A percentile compares a stretch with the other conserved stretches of the same genome.
Conservation (phyloP, 2,329 filamentous ascomycete species). For the Neophaeococcomyces mojaviensis region DNA sequence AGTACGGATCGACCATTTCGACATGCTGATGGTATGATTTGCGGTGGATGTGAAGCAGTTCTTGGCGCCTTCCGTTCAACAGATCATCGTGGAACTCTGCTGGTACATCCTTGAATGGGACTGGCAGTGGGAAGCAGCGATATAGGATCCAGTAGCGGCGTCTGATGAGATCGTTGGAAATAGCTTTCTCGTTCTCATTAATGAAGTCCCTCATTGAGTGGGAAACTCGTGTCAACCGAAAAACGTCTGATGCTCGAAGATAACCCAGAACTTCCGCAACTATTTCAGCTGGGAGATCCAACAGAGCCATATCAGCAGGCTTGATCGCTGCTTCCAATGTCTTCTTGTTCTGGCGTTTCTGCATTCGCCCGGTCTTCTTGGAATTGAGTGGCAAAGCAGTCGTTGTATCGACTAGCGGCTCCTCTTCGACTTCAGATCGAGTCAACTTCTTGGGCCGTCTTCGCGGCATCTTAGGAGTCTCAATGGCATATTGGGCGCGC, state of each 20-base stretch:
- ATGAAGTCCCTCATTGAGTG: slow-evolving; percentile 15
- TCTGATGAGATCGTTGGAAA: slow-evolving; percentile 13
- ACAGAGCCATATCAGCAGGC: slow-evolving; percentile 14
- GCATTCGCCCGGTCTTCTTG: slow-evolving; percentile 18
- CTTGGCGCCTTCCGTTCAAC: slow-evolving; percentile 17
- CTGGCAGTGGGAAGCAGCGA: slow-evolving; percentile 20
- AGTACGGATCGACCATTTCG: slow-evolving; percentile 16
- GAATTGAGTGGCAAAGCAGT: slow-evolving; percentile 16
- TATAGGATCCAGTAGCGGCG: slow-evolving; percentile 19
- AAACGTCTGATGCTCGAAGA: slow-evolving; percentile 16
- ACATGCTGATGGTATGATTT: slow-evolving; percentile 22
- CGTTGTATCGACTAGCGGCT: slow-evolving; percentile 20
- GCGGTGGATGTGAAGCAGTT: slow-evolving; percentile 18
- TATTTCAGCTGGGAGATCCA: slow-evolving; percentile 20
- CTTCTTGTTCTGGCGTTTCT: slow-evolving; percentile 17
- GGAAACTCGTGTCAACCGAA: slow-evolving; percentile 14
- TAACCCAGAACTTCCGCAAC: slow-evolving; percentile 15
- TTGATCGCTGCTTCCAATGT: slow-evolving; percentile 12
- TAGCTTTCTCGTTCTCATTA: slow-evolving; percentile 15
- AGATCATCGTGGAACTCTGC: slow-evolving; percentile 13
- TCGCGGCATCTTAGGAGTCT: slow-evolving; percentile 1
- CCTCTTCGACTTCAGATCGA: slow-evolving; percentile 9
- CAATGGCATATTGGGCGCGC: slow-evolving; percentile 10
- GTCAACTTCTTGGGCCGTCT: slow-evolving; percentile 8
- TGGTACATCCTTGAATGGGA: slow-evolving; percentile 15